Evolutionary conservation across 192 early-diverging fungal genomes (phyloP).

Genomic region (Diversispora epigaea): DNA sequence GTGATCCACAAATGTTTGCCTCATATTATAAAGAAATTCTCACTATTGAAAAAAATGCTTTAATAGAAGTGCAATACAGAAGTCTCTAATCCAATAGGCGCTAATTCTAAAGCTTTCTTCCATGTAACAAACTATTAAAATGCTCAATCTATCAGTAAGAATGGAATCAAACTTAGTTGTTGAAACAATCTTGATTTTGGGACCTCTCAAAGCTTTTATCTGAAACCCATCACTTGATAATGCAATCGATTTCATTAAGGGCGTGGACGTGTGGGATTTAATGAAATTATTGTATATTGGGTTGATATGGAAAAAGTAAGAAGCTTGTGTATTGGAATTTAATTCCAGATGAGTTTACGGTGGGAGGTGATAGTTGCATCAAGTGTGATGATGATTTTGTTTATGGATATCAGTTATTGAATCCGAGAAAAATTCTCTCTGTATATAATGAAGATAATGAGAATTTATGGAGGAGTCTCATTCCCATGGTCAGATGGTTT

Average conservation of each 20-base stretch:
- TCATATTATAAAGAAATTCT: no score
- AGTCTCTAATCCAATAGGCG: background rate
- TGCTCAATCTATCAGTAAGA: background rate
- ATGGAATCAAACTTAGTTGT: background rate
- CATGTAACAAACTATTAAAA: background rate
- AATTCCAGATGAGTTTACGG: background rate
- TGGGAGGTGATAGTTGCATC: no score
- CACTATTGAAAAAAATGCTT: background rate
- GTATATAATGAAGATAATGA: background rate
- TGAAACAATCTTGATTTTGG: background rate
- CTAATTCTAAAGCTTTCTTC: background rate
- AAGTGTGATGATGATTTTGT: background rate
- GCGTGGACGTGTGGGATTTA: no score
- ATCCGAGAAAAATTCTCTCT: background rate
- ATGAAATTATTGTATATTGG: conserved; percentile 3
- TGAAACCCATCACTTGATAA: no score
- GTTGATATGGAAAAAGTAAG: background rate
- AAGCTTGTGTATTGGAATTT: background rate
- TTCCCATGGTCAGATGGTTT: conserved; percentile 6
- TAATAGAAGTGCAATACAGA: background rate
- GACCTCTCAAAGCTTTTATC: background rate
- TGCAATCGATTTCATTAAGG: no score
- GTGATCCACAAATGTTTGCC: no score
- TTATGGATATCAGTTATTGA: no score
- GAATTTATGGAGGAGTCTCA: background rate